These are phyloP conservation scores for Phoenix roebelenii DNA, from an alignment of 176 grass and related monocot species.

Conservation along the genomic window DNA sequence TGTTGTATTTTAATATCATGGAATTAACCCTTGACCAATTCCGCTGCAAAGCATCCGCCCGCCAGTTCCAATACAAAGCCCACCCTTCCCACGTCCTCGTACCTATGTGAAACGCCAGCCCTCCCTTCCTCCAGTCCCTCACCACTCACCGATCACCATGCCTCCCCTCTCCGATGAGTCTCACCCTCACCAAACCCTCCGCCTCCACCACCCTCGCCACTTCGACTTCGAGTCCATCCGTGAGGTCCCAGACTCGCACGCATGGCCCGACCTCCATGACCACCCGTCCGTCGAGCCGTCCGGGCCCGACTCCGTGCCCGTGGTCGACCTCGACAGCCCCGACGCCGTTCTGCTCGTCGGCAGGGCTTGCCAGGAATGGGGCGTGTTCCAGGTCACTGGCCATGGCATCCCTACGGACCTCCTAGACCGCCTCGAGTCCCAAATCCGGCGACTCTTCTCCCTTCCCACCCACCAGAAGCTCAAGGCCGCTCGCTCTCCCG, in stretches of 20 bases:
- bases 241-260: constrained; percentile 1
- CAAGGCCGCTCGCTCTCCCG: background rate
- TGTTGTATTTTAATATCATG: no score
- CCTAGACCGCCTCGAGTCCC: background rate
- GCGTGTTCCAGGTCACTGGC: constrained; percentile 7
- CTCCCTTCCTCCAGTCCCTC: no score
- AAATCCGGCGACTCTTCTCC: constrained; percentile 3
- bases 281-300: background rate
- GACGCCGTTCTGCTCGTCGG: constrained; percentile 1
- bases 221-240: background rate
- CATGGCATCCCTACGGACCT: constrained; percentile 4
- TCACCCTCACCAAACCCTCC: background rate
- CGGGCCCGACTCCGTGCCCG: background rate
- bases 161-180: no score
- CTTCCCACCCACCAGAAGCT: constrained; percentile 6
- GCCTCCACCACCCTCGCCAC: background rate
- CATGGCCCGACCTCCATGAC: constrained; percentile 6
- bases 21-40: no score
- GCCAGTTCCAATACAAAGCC: no score
- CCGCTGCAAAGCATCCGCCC: no score
- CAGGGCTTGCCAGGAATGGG: constrained; percentile 8
- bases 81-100: no score
- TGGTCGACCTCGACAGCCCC: constrained; percentile 2
- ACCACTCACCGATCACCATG: no score
- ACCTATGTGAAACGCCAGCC: no score